Percentiles rank a stretch among this genome's conserved stretches.
phyloP scores from a whole-genome alignment of 768 basidiomycete genomes.

The Rhodotorula diobovata region DNA sequence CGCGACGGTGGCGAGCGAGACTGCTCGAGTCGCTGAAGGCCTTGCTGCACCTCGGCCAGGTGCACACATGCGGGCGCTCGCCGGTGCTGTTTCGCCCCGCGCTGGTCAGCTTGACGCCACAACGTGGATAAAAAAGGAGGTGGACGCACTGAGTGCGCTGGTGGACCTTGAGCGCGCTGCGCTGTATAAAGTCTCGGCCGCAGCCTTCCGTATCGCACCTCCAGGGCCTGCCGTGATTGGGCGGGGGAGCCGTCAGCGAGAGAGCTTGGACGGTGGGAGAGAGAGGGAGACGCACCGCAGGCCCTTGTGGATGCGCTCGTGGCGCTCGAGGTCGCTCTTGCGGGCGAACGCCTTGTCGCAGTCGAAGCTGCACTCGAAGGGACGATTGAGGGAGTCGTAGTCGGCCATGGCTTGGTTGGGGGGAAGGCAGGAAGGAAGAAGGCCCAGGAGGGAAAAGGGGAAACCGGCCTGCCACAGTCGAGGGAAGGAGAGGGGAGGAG shows the following conservation, averaged over 20 bases:
- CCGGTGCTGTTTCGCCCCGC: constrained; percentile 53
- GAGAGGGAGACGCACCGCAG: constrained; percentile 46
- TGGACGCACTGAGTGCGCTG: constrained; percentile 66
- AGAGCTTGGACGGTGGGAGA: constrained; percentile 41
- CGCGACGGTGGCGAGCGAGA: constrained; percentile 83
- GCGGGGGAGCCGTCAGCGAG: constrained; percentile 35
- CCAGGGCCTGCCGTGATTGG: constrained; percentile 47
- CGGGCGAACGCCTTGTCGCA: constrained; percentile 50
- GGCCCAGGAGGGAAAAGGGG: background rate
- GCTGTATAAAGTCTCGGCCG: constrained; percentile 53
- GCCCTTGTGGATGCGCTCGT: constrained; percentile 51
- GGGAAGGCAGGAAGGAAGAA: background rate
- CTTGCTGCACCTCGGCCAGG: constrained; percentile 65
- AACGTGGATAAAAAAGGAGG: background rate
- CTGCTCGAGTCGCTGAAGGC: constrained; percentile 88
- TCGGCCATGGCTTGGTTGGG: background rate
- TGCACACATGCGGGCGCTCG: constrained; percentile 85
- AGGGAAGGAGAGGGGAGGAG: background rate
- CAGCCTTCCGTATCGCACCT: constrained; percentile 42
- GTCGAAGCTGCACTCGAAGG: constrained; percentile 42
- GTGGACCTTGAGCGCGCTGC: constrained; percentile 84
- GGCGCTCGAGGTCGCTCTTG: constrained; percentile 49
- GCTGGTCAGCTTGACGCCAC: background rate
- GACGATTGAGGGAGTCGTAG: constrained; percentile 23
- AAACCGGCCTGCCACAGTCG: background rate